A percentile compares a stretch with the other conserved stretches of the same genome.
phyloP scores from a whole-genome alignment of 768 basidiomycete genomes.

The Termitomyces sp. region DNA sequence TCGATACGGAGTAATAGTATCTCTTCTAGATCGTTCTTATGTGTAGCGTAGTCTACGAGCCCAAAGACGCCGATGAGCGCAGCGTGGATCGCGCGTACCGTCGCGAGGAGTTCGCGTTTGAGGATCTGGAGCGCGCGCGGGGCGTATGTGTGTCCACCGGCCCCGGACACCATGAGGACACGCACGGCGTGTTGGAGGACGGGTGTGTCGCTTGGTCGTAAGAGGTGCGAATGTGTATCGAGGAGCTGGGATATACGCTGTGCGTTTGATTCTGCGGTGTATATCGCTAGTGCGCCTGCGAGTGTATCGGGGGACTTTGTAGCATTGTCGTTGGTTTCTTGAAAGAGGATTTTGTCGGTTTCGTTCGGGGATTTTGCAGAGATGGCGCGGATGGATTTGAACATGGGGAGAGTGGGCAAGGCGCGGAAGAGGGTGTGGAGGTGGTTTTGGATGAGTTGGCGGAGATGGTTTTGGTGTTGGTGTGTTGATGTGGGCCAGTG shows the following conservation, averaged over 20 bases:
- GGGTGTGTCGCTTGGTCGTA: no score
- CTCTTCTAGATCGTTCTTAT: conserved; percentile 34
- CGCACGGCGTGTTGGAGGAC: conserved; percentile 40
- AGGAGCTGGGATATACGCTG: conserved; percentile 36
- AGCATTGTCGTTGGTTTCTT: conserved; percentile 33
- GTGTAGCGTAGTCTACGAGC: conserved; percentile 34
- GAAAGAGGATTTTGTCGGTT: conserved; percentile 14
- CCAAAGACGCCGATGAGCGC: conserved; percentile 42
- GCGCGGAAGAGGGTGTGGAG: conserved; percentile 43
- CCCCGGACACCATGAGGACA: conserved; percentile 23
- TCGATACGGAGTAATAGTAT: conserved; percentile 38
- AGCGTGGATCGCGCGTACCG: conserved; percentile 33
- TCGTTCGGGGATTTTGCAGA: conserved; percentile 30
- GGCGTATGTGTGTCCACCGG: conserved; percentile 12
- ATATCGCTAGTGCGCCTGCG: conserved; percentile 49
- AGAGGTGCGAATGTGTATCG: conserved; percentile 40
- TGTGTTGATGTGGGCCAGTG: conserved; percentile 49
- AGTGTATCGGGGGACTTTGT: conserved; percentile 46
- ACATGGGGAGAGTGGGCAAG: neutral
- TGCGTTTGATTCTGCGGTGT: conserved; percentile 29
- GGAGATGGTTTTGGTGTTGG: conserved; percentile 33
- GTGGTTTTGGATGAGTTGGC: conserved; percentile 36
- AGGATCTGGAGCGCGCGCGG: conserved; percentile 34
- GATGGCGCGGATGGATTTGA: conserved; percentile 12
- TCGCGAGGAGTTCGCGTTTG: conserved; percentile 48